Conservation (phyloP, 306 rosid species). For the Quercus dentata region DNA sequence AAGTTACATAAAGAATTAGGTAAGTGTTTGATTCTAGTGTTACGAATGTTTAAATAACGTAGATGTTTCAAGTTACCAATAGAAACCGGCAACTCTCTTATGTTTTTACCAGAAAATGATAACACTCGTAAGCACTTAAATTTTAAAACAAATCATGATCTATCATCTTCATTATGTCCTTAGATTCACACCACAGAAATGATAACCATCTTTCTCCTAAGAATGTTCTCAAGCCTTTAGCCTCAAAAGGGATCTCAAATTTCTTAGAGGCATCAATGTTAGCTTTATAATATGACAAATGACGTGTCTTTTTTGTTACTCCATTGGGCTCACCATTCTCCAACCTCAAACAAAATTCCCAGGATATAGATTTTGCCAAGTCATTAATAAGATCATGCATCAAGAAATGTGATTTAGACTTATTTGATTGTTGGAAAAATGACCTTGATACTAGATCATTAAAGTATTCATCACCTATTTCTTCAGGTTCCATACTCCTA, state of each 20-base stretch:
- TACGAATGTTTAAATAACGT: slow-evolving; percentile 28
- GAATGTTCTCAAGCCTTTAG: slow-evolving; percentile 13
- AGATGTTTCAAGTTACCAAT: slow-evolving; percentile 24
- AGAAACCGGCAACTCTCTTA: slow-evolving; percentile 11
- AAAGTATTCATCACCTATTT: slow-evolving; percentile 28
- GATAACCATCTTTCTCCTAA: neutral
- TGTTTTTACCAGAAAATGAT: neutral
- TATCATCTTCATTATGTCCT: neutral
- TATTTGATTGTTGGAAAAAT: slow-evolving; percentile 27
- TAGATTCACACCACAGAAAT: no score
- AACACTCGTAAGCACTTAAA: slow-evolving; percentile 20
- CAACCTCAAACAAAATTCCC: slow-evolving; percentile 2
- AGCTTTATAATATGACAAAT: slow-evolving; percentile 21
- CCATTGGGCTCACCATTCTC: neutral
- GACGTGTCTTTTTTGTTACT: slow-evolving; percentile 8
- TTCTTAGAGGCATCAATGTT: slow-evolving; percentile 14
- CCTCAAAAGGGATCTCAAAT: slow-evolving; percentile 13
- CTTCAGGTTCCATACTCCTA: neutral
- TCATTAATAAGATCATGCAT: slow-evolving; percentile 41
- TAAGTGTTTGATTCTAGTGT: neutral
- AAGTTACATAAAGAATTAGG: slow-evolving; percentile 25
- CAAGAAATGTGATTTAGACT: neutral
- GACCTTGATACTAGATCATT: slow-evolving; percentile 27
- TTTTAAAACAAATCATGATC: neutral
- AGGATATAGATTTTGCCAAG: slow-evolving; percentile 24